Evolutionary conservation across 805 yeast species (phyloP), one percentile per base, ranked within the genome.

Genomic region (Pichia nakasei): DNA sequence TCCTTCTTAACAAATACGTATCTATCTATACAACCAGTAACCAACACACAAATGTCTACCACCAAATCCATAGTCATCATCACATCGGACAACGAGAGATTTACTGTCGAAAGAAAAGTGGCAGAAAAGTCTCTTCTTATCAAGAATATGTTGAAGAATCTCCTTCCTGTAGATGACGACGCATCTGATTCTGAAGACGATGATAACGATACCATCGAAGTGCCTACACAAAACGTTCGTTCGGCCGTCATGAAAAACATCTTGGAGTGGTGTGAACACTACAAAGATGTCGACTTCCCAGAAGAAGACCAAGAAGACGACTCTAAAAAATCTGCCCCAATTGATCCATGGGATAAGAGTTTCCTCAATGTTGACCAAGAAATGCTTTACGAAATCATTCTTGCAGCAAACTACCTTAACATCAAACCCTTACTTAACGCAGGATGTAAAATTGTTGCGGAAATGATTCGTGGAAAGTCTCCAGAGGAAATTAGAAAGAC

Each of bases 181-280:
- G 60, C 57, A 26, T 17, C 19, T 6, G 58, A 56, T 9, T 65
- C 60, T 13, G 69, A 60, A 3, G 73, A 66, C 8, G 45, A 42
- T 18, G 72, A 66, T n/a, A 37, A 52, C 2, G 69, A 61, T 22
- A 67, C 57, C 6, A 78, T 80, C 51, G 85, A 79, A 48, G 83
- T 91, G 56, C 97, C 97, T 32, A 78, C 88, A 12, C 96, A 95
- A 34, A 88, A 86, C 57, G 96, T 88, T 32, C 73, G 91, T 52
- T 83, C 95, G 9, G 80, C 83, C 17, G 95, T 91, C 19, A 72
- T 91, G 65, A 78, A 83, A 61, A 87, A 88, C 60, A 91, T 91
- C n/a, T 70, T 91, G 43, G 96, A 91, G 60, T 91, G 96, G 94
- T 88, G 96, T 56, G 94, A 85, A 58, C 93, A 91, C 62, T 96